Percentiles rank a stretch among this genome's conserved stretches.
phyloP scores from a whole-genome alignment of 257 asterid genomes.

The Prunella vulgaris region DNA sequence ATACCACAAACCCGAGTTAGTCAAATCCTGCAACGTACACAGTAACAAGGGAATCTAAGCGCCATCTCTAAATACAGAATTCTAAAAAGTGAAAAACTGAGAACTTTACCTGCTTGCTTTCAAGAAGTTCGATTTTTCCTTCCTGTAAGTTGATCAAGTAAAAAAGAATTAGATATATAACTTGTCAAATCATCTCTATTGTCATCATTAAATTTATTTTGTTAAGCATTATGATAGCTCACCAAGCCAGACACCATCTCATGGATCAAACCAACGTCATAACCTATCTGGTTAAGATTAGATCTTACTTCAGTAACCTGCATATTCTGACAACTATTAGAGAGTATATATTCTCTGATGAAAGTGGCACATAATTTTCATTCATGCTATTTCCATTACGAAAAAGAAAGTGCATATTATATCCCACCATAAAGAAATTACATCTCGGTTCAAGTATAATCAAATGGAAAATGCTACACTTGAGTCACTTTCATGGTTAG shows the following conservation, averaged over 20 bases:
- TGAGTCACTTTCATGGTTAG: neutral
- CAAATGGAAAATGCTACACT: neutral
- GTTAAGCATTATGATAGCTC: constrained; percentile 21
- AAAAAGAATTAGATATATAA: constrained; percentile 17
- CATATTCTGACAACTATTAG: constrained; percentile 22
- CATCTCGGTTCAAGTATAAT: neutral
- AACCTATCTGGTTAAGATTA: constrained; percentile 68
- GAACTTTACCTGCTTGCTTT: constrained; percentile 66
- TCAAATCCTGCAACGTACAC: constrained; percentile 47
- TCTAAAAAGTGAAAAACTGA: neutral
- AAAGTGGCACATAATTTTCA: constrained; percentile 3
- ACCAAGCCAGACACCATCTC: constrained; percentile 77
- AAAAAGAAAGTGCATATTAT: neutral
- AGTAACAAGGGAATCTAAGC: constrained; percentile 13
- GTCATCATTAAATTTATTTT: neutral
- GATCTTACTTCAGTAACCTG: constrained; percentile 65
- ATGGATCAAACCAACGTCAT: constrained; percentile 53
- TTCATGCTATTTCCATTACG: neutral
- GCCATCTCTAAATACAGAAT: neutral
- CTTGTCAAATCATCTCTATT: neutral
- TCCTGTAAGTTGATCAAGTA: constrained; percentile 43
- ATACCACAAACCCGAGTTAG: constrained; percentile 76
- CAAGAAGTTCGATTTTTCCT: constrained; percentile 73
- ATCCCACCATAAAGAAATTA: neutral
- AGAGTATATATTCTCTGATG: neutral